These are phyloP conservation scores for Cardamine resedifolia DNA, from an alignment of 345 rosid species.

Conservation along the genomic window DNA sequence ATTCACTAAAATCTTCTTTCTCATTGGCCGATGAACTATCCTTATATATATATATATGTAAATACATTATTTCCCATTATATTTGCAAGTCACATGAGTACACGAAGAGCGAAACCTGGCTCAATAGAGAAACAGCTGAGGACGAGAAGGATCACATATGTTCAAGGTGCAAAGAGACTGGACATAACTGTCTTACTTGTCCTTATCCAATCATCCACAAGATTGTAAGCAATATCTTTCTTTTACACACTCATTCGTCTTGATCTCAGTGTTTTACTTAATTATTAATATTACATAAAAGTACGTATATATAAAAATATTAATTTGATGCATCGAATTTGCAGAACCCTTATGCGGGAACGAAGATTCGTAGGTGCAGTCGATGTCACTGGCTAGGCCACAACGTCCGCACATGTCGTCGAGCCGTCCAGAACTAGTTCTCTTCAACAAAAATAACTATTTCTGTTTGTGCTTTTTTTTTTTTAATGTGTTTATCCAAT, in stretches of 20 bases:
- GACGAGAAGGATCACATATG: conserved; percentile 1
- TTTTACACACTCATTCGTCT: background rate
- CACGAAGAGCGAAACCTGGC: background rate
- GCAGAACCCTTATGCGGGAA: conserved; percentile 13
- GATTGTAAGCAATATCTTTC: conserved; percentile 6
- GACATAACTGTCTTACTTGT: conserved; percentile 19
- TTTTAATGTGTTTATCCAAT: background rate
- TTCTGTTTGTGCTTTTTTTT: too few relatives aligned
- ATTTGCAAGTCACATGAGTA: background rate
- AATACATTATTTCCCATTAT: background rate
- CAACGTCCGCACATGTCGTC: conserved; percentile 13
- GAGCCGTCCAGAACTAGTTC: background rate
- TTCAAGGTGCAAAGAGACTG: conserved; percentile 19
- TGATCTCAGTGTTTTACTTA: background rate
- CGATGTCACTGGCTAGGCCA: conserved; percentile 20
- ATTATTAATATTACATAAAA: background rate
- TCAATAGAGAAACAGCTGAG: conserved; percentile 11
- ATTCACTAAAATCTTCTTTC: background rate
- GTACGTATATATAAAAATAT: background rate
- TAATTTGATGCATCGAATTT: background rate
- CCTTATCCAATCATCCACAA: conserved; percentile 24
- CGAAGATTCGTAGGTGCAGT: background rate
- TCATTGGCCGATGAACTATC: background rate
- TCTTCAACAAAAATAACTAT: background rate
- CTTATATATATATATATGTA: background rate